Evolutionary conservation across 352 stramenopile genomes (phyloP).

Genomic region (Phytopythium vexans): DNA sequence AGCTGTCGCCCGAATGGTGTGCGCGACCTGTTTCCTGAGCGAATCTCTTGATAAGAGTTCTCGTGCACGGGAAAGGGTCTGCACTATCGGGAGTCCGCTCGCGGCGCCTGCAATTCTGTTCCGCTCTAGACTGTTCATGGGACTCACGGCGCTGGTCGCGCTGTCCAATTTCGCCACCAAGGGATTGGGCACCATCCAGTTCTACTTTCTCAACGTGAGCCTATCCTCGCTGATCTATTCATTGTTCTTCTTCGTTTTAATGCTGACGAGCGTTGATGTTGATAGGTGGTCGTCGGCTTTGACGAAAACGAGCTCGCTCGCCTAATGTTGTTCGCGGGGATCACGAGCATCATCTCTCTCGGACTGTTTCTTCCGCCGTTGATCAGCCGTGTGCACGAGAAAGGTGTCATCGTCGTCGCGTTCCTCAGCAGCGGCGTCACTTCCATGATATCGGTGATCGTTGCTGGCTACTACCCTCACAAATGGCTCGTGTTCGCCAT

Average conservation of each 20-base stretch:
- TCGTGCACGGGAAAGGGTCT: slow-evolving; percentile 13
- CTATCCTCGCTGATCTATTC: too few relatives aligned
- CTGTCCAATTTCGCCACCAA: slow-evolving; percentile 59
- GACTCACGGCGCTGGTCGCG: slow-evolving; percentile 59
- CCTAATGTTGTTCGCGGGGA: slow-evolving; percentile 44
- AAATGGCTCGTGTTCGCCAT: slow-evolving; percentile 63
- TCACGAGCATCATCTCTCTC: slow-evolving; percentile 53
- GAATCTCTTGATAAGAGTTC: slow-evolving; percentile 48
- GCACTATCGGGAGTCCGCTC: slow-evolving; percentile 48
- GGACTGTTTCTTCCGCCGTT: slow-evolving; percentile 51
- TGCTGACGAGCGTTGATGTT: slow-evolving; percentile 1
- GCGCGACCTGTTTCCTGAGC: slow-evolving; percentile 42
- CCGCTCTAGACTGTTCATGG: slow-evolving; percentile 53
- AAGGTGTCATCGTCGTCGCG: slow-evolving; percentile 62
- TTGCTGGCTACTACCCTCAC: slow-evolving; percentile 38
- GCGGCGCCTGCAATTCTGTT: slow-evolving; percentile 62
- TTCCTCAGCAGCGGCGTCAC: slow-evolving; percentile 34
- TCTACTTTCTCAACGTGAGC: slow-evolving; percentile 71
- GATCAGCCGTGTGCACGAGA: slow-evolving; percentile 53
- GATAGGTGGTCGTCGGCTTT: slow-evolving; percentile 60
- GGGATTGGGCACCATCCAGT: slow-evolving; percentile 52
- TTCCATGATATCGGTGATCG: slow-evolving; percentile 1
- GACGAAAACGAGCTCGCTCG: slow-evolving; percentile 56
- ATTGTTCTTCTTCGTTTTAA: not conserved
- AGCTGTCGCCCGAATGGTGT: slow-evolving; percentile 45